Evolutionary conservation across 441 rosid species (phyloP).

Genomic region (Raphanus hybrid): DNA sequence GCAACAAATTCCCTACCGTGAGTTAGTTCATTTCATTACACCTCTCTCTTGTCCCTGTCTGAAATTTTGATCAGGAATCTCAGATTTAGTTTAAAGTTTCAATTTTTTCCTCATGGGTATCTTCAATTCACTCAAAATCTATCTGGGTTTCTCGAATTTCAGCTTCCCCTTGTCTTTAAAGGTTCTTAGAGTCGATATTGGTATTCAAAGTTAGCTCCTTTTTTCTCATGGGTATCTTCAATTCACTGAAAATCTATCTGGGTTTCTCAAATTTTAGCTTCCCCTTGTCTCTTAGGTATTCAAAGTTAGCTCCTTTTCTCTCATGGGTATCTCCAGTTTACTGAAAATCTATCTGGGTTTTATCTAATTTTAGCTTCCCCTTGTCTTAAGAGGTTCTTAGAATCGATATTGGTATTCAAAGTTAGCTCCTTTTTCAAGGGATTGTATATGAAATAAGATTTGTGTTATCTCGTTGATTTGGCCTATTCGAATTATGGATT

Average conservation of each 20-base stretch:
- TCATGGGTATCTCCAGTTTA: background rate
- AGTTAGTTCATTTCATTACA: background rate
- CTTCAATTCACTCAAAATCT: background rate
- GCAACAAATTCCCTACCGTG: slow-evolving; percentile 83
- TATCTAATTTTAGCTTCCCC: background rate
- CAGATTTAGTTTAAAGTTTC: slow-evolving; percentile 28
- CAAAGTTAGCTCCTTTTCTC: slow-evolving; percentile 39
- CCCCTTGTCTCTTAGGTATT: slow-evolving; percentile 5
- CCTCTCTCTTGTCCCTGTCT: slow-evolving; percentile 5
- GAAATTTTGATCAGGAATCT: slow-evolving; percentile 20
- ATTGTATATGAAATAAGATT: background rate
- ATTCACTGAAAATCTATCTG: background rate
- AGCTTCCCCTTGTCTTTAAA: background rate
- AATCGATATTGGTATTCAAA: slow-evolving; percentile 21
- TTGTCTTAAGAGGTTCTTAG: background rate
- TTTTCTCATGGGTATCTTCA: background rate
- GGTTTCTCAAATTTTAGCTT: background rate
- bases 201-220: slow-evolving; percentile 4
- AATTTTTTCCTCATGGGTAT: background rate
- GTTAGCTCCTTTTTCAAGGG: slow-evolving; percentile 31
- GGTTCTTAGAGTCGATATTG: background rate
- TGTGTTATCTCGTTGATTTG: slow-evolving; percentile 11
- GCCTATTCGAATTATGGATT: slow-evolving; percentile 12
- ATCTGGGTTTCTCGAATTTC: background rate
- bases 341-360: background rate